These are phyloP conservation scores for Suillus hirtellus DNA, from an alignment of 768 basidiomycete species.

Conservation along the genomic window DNA sequence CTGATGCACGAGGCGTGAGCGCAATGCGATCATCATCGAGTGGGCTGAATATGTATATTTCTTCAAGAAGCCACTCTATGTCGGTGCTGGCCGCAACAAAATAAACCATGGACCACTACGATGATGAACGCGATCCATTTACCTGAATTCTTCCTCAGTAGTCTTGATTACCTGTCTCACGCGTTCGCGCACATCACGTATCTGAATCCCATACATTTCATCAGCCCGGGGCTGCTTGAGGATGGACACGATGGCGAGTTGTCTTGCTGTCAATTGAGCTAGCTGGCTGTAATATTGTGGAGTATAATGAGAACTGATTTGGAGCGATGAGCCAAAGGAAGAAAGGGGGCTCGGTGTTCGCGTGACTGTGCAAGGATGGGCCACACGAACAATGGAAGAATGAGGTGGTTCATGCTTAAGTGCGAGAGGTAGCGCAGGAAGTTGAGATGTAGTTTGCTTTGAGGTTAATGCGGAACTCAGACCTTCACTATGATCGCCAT, in stretches of 20 bases:
- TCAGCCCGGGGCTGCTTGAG: conserved; percentile 21
- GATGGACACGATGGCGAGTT: conserved; percentile 18
- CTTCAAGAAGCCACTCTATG: conserved; percentile 24
- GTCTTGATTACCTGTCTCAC: not conserved
- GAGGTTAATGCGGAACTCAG: not conserved
- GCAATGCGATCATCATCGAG: conserved; percentile 31
- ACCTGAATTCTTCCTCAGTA: conserved; percentile 25
- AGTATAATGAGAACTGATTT: not conserved
- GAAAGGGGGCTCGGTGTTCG: conserved; percentile 3
- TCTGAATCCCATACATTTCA: conserved; percentile 19
- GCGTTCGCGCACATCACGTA: conserved; percentile 9
- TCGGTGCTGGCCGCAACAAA: conserved; percentile 16
- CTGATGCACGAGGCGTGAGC: conserved; percentile 23
- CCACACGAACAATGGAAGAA: not conserved
- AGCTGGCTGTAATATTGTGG: conserved; percentile 13
- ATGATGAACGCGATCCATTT: conserved; percentile 5
- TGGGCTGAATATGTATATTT: conserved; percentile 33
- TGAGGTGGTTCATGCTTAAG: not conserved
- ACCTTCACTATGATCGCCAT: not conserved
- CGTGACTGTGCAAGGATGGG: not conserved
- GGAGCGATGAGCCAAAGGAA: not conserved
- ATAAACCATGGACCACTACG: conserved; percentile 1
- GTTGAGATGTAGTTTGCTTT: not conserved
- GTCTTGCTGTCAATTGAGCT: conserved; percentile 24
- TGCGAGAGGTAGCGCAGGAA: not conserved